Base-by-base conservation (phyloP, 2,329 filamentous ascomycete genomes). In the Colletotrichum incanum region DNA sequence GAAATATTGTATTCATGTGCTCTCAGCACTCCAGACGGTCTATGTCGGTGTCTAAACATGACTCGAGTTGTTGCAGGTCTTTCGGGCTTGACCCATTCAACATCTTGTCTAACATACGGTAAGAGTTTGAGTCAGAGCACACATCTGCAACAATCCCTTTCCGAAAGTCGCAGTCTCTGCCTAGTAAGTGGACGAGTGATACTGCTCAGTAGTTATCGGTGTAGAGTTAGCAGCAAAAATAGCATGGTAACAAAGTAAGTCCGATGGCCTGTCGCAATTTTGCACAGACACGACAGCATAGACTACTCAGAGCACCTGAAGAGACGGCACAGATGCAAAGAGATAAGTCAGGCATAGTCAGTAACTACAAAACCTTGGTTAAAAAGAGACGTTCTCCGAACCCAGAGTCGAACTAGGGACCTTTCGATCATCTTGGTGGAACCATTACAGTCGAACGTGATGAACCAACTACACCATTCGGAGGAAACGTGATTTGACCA, bases 401-500 rank as follows among this genome's bases (percentile, higher is more conserved):
- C 59, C 59, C 66, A 68, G 66, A 58, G 55, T 67, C 65, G 58
- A 67, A 67, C 65, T 67, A 67, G 65, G 58, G 58, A 62, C 65
- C 58, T 67, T 67, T 68, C 66, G 50, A 64, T 68, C 1, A 68
- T 50, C 49, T 56, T 63, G 59, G 50, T 49, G 37, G 31, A 64
- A 68, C 66, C 59, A 68, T 68, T 64, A 64, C 66, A 68, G 66
- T 64, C 59, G 59, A 68, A 68, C 66, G 66, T 56, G 66, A 58
- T 50, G 50, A 49, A 58, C 66, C 66, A 68, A 68, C 66, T 68
- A 68, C 66, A 68, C 66, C 66, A 68, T 67, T 67, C 65, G 58
- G 65, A 67, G 65, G 54, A 5, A 39, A 47, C 65, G 56, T 47
- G 58, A 55, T 56, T 67, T 16, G 5, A 45, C 65, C 65, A 67